Evolutionary conservation across 2,329 filamentous ascomycete genomes (phyloP).

Genomic region (Torrubiellomyces zombiae): DNA sequence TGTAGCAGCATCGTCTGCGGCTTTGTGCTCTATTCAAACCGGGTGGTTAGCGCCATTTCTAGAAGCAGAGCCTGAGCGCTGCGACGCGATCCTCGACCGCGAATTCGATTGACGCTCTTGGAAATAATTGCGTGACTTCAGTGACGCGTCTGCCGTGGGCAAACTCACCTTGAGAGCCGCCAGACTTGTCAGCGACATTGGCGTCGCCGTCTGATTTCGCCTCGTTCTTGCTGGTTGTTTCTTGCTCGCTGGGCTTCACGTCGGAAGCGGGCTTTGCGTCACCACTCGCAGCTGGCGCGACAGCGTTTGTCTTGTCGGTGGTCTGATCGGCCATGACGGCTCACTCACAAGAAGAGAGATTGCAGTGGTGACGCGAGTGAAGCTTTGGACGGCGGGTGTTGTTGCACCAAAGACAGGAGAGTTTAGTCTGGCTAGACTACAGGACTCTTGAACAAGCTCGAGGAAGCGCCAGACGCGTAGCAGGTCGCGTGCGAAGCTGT

Average conservation of each 20-base stretch:
- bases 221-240: constrained; percentile 8
- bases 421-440: too few relatives aligned
- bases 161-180: constrained; percentile 15
- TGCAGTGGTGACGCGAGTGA: constrained; percentile 1
- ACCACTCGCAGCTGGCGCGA: constrained; percentile 15
- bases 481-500: constrained; percentile 6
- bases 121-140: constrained; percentile 1
- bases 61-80: not conserved
- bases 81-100: too few relatives aligned
- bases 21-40: constrained; percentile 12
- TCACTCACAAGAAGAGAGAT: constrained; percentile 2
- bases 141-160: constrained; percentile 1
- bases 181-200: constrained; percentile 12
- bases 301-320: constrained; percentile 18
- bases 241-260: constrained; percentile 8
- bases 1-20: constrained; percentile 3
- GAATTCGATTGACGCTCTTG: too few relatives aligned
- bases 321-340: constrained; percentile 22
- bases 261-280: constrained; percentile 12
- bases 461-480: constrained; percentile 7
- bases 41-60: constrained; percentile 1
- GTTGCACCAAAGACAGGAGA: constrained; percentile 1
- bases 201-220: constrained; percentile 9
- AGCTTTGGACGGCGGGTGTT: constrained; percentile 1
- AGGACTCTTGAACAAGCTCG: constrained; percentile 5